Evolutionary conservation across 139 green algal species (phyloP).

Genomic region (Chlorella vulgaris): DNA sequence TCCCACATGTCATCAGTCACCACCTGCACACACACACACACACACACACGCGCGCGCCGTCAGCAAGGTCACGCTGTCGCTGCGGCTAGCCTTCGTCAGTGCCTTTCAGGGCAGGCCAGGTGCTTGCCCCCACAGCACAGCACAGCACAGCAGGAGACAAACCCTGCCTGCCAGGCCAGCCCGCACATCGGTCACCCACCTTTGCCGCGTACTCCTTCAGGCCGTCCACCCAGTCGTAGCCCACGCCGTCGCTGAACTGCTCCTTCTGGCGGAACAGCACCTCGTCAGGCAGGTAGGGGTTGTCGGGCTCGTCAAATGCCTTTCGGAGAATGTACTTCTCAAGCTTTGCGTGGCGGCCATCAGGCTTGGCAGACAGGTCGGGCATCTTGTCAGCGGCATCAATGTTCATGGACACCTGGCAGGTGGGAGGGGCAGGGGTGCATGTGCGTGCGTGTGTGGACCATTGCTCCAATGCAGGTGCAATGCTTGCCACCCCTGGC

Average conservation of each 20-base stretch:
- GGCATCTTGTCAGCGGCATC: conserved; percentile 91
- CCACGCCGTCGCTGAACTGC: conserved; percentile 98
- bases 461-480: too few relatives aligned
- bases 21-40: conserved; percentile 28
- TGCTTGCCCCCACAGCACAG: too few relatives aligned
- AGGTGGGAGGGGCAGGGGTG: background rate
- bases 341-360: conserved; percentile 75
- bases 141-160: too few relatives aligned
- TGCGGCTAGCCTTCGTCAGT: too few relatives aligned
- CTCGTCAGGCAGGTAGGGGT: conserved; percentile 86
- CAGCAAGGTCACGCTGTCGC: too few relatives aligned
- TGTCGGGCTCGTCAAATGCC: conserved; percentile 92
- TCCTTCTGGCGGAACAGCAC: conserved; percentile 98
- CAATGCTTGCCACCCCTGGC: background rate
- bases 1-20: conserved; percentile 75
- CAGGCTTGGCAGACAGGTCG: conserved; percentile 66
- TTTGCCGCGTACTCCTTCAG: conserved; percentile 74
- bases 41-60: background rate
- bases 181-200: conserved; percentile 35
- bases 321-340: conserved; percentile 88
- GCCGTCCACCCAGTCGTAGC: conserved; percentile 89
- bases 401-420: conserved; percentile 82
- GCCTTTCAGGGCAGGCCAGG: too few relatives aligned
- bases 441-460: background rate
- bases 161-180: background rate